Percentiles rank a stretch among this genome's conserved stretches.
Conservation (phyloP, 352 stramenopile genomes). For the Pythium utonaiense region DNA sequence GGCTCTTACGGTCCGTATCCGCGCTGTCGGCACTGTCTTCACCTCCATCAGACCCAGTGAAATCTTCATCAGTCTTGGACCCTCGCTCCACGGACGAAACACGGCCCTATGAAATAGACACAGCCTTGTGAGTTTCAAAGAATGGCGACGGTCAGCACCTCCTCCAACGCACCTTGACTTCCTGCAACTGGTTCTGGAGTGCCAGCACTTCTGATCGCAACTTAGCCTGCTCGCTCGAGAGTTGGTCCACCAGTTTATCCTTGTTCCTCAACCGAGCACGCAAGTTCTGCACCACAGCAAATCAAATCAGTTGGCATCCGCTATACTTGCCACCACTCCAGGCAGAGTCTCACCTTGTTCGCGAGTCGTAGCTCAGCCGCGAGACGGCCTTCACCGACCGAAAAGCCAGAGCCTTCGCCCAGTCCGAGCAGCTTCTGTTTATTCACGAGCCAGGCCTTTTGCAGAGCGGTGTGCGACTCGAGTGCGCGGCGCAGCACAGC, state of each 20-base stretch:
- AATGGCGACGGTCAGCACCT: background rate
- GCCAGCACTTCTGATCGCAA: conserved; percentile 49
- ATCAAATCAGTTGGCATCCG: background rate
- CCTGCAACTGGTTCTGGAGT: conserved; percentile 55
- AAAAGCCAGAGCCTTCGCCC: conserved; percentile 46
- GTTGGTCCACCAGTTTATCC: conserved; percentile 76
- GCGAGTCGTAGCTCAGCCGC: conserved; percentile 75
- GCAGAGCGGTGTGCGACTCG: conserved; percentile 68
- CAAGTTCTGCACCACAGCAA: conserved; percentile 53
- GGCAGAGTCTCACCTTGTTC: conserved; percentile 65
- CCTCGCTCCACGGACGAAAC: conserved; percentile 7
- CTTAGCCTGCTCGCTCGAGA: conserved; percentile 69
- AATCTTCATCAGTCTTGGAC: conserved; percentile 12
- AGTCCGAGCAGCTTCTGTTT: conserved; percentile 71
- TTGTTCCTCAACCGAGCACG: conserved; percentile 76
- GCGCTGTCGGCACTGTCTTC: conserved; percentile 22
- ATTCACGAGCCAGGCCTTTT: conserved; percentile 73
- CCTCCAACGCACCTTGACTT: conserved; percentile 45
- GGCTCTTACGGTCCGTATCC: conserved; percentile 23
- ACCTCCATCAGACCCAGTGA: conserved; percentile 8
- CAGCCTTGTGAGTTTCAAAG: background rate
- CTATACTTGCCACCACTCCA: no score
- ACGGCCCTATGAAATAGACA: conserved; percentile 4
- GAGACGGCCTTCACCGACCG: conserved; percentile 77
- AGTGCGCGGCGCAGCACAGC: conserved; percentile 60